phyloP scores from a whole-genome alignment of 2,329 filamentous ascomycete genomes.

The Xylaria sp. region DNA sequence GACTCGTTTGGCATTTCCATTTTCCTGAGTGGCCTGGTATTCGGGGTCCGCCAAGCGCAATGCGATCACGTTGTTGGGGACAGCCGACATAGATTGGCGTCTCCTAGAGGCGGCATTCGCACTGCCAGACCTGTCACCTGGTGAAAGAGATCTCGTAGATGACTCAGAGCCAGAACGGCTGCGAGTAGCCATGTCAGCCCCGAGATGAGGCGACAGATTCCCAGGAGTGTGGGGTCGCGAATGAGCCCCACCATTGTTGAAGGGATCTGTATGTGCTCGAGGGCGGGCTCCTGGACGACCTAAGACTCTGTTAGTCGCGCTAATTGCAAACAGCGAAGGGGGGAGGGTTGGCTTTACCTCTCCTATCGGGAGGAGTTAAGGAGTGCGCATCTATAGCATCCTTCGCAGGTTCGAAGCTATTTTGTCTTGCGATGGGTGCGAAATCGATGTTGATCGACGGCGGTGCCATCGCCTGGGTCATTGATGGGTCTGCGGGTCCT shows the following conservation, averaged over 20 bases:
- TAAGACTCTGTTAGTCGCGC: constrained; percentile 34
- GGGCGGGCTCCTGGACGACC: constrained; percentile 54
- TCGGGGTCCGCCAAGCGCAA: constrained; percentile 87
- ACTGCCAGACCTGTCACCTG: constrained; percentile 56
- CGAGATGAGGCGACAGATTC: constrained; percentile 55
- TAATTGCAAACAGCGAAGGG: constrained; percentile 6
- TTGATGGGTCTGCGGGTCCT: constrained; percentile 57
- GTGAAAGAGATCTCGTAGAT: constrained; percentile 52
- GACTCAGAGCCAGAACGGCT: constrained; percentile 48
- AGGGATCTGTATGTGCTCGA: constrained; percentile 63
- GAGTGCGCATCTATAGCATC: constrained; percentile 73
- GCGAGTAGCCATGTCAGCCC: constrained; percentile 46
- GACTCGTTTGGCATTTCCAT: constrained; percentile 73
- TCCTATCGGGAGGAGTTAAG: constrained; percentile 78
- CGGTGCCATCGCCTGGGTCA: constrained; percentile 77
- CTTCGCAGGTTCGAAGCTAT: constrained; percentile 68
- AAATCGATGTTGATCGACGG: constrained; percentile 94
- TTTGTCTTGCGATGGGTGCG: constrained; percentile 72
- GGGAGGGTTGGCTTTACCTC: constrained; percentile 51
- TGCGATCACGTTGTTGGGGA: constrained; percentile 72
- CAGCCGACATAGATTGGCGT: constrained; percentile 66
- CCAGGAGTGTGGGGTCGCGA: constrained; percentile 45
- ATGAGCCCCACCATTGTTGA: constrained; percentile 50
- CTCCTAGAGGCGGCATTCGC: constrained; percentile 49
- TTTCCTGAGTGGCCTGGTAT: constrained; percentile 67